Conservation (phyloP, 2,329 filamentous ascomycete species). For the Raffaelea deltoideospora region DNA sequence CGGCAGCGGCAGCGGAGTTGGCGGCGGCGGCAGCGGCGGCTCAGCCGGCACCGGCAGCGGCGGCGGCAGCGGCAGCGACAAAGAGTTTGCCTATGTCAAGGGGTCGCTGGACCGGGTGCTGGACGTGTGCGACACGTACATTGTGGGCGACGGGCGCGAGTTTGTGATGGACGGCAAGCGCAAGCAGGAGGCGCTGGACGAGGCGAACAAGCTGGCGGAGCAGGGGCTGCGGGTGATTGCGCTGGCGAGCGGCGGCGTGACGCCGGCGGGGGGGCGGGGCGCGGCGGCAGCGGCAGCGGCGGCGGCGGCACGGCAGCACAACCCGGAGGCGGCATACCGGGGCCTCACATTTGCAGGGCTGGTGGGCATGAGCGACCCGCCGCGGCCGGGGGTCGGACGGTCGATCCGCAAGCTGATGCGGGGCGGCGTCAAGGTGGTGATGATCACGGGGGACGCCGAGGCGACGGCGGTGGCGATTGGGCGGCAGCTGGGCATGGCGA, state of each 20-base stretch:
- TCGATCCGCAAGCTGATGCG: conserved; percentile 84
- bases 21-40: conserved; percentile 24
- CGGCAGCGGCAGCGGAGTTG: conserved; percentile 55
- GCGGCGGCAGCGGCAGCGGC: conserved; percentile 15
- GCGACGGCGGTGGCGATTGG: conserved; percentile 90
- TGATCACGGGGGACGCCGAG: conserved; percentile 97
- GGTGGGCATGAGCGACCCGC: conserved; percentile 95
- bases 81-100: conserved; percentile 87
- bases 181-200: conserved; percentile 58
- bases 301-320: conserved; percentile 14
- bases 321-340: conserved; percentile 60
- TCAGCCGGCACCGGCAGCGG: conserved; percentile 37
- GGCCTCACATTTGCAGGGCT: conserved; percentile 81
- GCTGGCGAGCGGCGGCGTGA: conserved; percentile 71
- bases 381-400: conserved; percentile 73
- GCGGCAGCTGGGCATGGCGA: conserved; percentile 84
- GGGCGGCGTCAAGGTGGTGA: conserved; percentile 91
- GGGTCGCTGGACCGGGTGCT: conserved; percentile 82
- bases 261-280: conserved; percentile 18
- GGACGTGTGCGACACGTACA: conserved; percentile 75
- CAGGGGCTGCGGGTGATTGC: conserved; percentile 83
- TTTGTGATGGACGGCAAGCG: conserved; percentile 66
- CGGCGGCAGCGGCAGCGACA: conserved; percentile 33
- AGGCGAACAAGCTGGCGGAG: conserved; percentile 73
- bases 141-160: conserved; percentile 74